Base-by-base conservation (phyloP, 129 eudicot genomes). In the Centrapalus pauciflorus region DNA sequence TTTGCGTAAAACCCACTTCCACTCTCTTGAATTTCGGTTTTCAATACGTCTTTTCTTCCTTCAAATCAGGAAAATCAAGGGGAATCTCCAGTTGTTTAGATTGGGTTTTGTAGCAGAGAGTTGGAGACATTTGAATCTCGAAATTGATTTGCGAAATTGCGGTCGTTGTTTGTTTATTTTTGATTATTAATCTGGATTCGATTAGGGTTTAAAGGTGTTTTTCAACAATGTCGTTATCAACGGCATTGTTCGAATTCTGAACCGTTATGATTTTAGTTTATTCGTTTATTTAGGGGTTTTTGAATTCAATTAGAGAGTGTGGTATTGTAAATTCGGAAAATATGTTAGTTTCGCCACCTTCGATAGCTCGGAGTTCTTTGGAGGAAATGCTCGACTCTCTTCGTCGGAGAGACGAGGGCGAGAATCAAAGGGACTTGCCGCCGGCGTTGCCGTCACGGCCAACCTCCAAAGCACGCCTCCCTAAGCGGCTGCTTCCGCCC, bases 371-470 rank as follows among this genome's bases (percentile, higher is more conserved):
- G 58, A 93, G 98, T 64, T 93, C 98, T 11, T 68, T 93, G 66
- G 98, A 93, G 87, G 98, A 85, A 69, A 85, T 93, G 98, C 79
- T 93, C 59, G 92, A 88, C 20, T 77, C 83, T 30, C 85, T 93
- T 78, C 85, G 79, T 61, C 85, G 63, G 61, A 80, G 83, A 49
- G 91, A 88, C 12, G 96, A 75, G 49, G 55, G 40, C 11, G 86
- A 85, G 61, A 75, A 82, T 75, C 84, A 79, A 0, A 77, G 70
- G 70, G 96, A 93, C 77, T 16, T 80, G 60, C 98, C 96, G 45
- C 98, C 98, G 17, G 96, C 81, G 17, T 69, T 93, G 49, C 98
- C 98, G 1, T 35, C 87, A 0, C 71, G 98, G 70, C 98, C 98
- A 1, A 84, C 80, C 0, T 83, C 94, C 1, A 77, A 72, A 10